Base-by-base conservation (phyloP, 768 basidiomycete species). In the Leucogyrophana mollusca region DNA sequence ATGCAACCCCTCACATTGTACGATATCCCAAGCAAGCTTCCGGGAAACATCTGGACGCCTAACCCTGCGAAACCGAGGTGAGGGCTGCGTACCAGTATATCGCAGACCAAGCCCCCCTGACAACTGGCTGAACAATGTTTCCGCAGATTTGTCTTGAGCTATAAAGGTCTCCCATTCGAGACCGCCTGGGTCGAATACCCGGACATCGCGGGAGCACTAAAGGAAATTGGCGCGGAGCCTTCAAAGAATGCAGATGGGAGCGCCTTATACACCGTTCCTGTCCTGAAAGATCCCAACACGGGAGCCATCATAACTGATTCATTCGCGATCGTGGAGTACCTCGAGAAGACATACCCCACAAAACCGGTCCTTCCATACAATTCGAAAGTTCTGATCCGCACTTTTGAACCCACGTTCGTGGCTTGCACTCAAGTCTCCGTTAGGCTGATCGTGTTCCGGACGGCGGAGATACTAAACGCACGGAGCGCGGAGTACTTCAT, bases 151-250 rank as follows among this genome's bases (percentile, higher is more conserved):
- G 53, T 58, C 1, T 49, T 72, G 36, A 65, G 67, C 46, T 57
- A 58, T 56, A 70, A 71, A 41, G 56, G 55, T n/a, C 22, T 72
- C 20, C 55, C 69, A 1, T 73, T 74, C 60, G 68, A 64, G 52
- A 78, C 77, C 9, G 65, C 72, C 35, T 78, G 72, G 71, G 56
- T 80, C 40, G 76, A 79, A 47, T 76, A 71, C 49, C 71, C 70
- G 9, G 74, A 79, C 43, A 70, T 80, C 46, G 66, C 64, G 23
- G 18, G 46, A 0, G 41, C 66, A 17, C 61, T 61, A 45, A 65
- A 67, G 51, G 58, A 70, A 40, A 47, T 73, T 17, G 70, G 71
- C 2, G 68, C 72, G 2, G 46, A 54, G 1, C 67, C 74, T 9
- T 73, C 70, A 0, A 30, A 34, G 13, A 57, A 39, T n/a, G 46